phyloP scores from a whole-genome alignment of 441 rosid genomes.

The Pelargonium citronellum region DNA sequence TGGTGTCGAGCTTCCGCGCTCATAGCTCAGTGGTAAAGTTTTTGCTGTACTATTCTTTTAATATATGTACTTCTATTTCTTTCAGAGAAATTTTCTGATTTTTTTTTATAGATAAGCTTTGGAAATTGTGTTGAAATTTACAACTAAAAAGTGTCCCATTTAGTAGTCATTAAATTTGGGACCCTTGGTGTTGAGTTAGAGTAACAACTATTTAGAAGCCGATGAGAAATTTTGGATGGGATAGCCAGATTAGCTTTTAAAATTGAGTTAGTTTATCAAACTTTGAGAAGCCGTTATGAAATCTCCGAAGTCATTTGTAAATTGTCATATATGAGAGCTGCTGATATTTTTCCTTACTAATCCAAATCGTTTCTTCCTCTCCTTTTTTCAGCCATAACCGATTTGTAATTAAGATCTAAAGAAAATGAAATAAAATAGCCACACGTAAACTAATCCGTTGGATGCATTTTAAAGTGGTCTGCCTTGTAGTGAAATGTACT shows the following conservation, averaged over 20 bases:
- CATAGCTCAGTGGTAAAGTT: conserved; percentile 73
- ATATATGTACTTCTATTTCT: not conserved
- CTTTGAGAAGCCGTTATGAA: too few species aligned
- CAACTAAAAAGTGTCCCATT: not conserved
- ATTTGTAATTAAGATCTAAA: not conserved
- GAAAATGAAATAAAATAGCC: not conserved
- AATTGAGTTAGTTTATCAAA: too few species aligned
- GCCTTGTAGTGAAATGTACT: not conserved
- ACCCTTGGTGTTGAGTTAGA: too few species aligned
- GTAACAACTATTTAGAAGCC: too few species aligned
- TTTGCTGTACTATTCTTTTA: not conserved
- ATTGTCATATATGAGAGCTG: too few species aligned
- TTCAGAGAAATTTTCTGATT: not conserved
- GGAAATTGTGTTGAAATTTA: not conserved
- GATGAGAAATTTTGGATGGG: not conserved
- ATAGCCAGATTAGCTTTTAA: not conserved
- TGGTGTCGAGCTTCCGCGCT: conserved; percentile 64
- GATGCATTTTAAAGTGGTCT: not conserved
- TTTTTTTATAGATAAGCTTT: too few species aligned
- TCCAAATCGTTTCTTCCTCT: too few species aligned
- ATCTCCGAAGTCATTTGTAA: too few species aligned
- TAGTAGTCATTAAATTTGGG: too few species aligned
- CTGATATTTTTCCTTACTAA: too few species aligned
- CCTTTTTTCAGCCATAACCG: not conserved
- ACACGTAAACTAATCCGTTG: not conserved